A percentile compares a stretch with the other conserved stretches of the same genome.
Evolutionary conservation across 306 rosid species (phyloP).

Genomic region (Ochetophila trinervis): DNA sequence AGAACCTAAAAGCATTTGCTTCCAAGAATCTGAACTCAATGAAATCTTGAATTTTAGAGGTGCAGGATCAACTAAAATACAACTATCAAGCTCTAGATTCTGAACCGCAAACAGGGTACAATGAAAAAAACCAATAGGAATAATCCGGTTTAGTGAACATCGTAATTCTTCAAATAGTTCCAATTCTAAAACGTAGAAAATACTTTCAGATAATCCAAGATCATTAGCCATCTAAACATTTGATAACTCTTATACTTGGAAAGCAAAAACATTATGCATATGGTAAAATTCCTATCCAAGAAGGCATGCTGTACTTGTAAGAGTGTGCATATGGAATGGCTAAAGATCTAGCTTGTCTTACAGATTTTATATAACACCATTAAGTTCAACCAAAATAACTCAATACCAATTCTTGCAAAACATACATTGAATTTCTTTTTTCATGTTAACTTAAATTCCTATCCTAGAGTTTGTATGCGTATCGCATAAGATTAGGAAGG

Average conservation of each 20-base stretch:
- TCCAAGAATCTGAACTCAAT: neutral
- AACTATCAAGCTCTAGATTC: neutral
- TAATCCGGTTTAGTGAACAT: no score
- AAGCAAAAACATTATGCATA: no score
- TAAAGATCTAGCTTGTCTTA: no score
- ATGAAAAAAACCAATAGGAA: neutral
- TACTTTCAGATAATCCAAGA: neutral
- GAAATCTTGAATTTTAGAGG: neutral
- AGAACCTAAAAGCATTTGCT: neutral
- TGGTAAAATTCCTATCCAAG: no score
- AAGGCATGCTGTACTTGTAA: no score
- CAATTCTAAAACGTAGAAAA: neutral
- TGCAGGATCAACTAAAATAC: neutral
- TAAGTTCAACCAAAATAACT: no score
- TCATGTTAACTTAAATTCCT: neutral
- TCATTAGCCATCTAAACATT: neutral
- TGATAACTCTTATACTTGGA: no score
- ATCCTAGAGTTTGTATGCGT: neutral
- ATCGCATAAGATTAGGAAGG: slow-evolving; percentile 8
- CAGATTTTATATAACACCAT: no score
- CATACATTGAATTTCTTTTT: neutral
- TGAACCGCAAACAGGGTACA: neutral
- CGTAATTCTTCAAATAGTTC: no score
- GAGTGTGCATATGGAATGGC: no score
- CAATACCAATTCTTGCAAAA: no score